Base-by-base conservation (phyloP, 1,284 basidiomycete species). In the Puccinia novopanici region DNA sequence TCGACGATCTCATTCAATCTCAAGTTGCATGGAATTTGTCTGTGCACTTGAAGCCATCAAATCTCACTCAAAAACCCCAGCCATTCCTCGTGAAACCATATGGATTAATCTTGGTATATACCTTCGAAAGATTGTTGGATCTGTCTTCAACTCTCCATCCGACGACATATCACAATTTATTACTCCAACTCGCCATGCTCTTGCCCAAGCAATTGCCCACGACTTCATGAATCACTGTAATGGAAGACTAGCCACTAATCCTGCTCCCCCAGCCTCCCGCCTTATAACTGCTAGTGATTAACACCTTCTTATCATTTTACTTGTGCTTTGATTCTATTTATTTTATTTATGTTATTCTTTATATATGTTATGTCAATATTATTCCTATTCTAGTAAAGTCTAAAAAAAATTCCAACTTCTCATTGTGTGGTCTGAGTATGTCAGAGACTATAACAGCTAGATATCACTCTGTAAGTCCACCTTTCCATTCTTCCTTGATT, bases 181-280 rank as follows among this genome's bases (percentile, higher is more conserved):
- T 3, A 45, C 63, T 15, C 37, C 63, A 2, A 67, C 63, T 24
- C 45, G 17, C 63, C 63, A 67, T 45, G 2, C 63, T 40, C 63
- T 67, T n/a, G 63, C 37, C n/a, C 63, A 45, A 45, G 63, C 63
- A 6, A 67, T 48, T 45, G 63, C 63, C 8, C 63, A 67, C 17
- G 63, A 67, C 15, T 67, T 67, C 40, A 45, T 67, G 34, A 67
- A 67, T 37, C n/a, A 65, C 17, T 67, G 40, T 42, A 45, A 22
- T 40, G 8, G 8, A 40, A 52, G 19, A 52, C 45, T 45, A 45
- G 8, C 45, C 45, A 15, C 45, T 45, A 45, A 45, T 45, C 45
- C 45, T 15, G 45, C 45, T 45, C 45, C 45, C n/a, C n/a, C n/a
- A n/a, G n/a, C n/a, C n/a, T n/a, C n/a, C n/a, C n/a, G n/a, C n/a